Percentiles rank a stretch among this genome's conserved stretches.
These are phyloP conservation scores for Dalbergia oliveri DNA, from an alignment of 306 rosid species.

Conservation along the genomic window DNA sequence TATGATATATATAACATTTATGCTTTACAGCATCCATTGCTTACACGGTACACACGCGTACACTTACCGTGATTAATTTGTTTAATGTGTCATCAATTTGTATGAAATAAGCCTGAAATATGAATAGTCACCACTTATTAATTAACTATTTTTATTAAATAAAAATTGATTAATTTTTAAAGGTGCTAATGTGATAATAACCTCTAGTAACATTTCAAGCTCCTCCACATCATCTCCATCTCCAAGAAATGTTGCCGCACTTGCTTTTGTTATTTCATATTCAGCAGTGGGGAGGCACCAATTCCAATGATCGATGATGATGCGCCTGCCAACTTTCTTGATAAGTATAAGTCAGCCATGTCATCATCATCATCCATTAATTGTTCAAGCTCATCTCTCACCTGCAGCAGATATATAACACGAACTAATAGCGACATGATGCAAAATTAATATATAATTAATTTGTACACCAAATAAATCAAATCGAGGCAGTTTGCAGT, in stretches of 20 bases:
- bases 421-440: conserved; percentile 44
- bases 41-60: neutral
- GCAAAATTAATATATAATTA: neutral
- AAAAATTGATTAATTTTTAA: no score
- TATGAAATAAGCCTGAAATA: conserved; percentile 93
- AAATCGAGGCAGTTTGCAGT: conserved; percentile 11
- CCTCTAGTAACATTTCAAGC: conserved; percentile 97
- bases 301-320: conserved; percentile 79
- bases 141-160: no score
- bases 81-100: conserved; percentile 89
- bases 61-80: conserved; percentile 79
- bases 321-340: conserved; percentile 77
- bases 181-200: conserved; percentile 17
- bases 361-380: conserved; percentile 94
- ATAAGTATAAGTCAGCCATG: conserved; percentile 95
- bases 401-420: conserved; percentile 44
- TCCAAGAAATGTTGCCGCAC: conserved; percentile 73
- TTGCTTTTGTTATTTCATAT: conserved; percentile 81
- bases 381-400: conserved; percentile 94
- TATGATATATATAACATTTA: neutral
- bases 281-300: conserved; percentile 75
- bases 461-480: conserved; percentile 22
- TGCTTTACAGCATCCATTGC: conserved; percentile 7
- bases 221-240: conserved; percentile 93
- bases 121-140: conserved; percentile 26